Conservation (phyloP, 768 basidiomycete species). For the Kwoniella sp. region DNA sequence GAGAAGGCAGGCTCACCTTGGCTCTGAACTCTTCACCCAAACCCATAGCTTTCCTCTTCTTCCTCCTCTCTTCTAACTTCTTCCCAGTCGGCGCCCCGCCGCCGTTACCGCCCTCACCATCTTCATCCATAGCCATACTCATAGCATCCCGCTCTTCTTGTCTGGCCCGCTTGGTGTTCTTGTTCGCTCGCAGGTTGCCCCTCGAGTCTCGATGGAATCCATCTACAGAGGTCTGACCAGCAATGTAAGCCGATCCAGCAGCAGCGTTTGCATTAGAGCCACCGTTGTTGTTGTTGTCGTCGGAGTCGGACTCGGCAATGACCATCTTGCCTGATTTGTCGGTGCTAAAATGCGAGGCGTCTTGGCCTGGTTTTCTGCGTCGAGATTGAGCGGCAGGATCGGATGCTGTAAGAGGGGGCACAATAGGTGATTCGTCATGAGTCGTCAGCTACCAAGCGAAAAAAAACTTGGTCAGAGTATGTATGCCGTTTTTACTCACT, state of each 20-base stretch:
- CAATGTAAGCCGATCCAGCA: conserved; percentile 72
- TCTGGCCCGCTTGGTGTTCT: conserved; percentile 90
- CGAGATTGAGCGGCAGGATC: conserved; percentile 46
- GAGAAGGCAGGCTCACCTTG: conserved; percentile 66
- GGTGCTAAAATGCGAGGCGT: conserved; percentile 80
- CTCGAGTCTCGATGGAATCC: conserved; percentile 82
- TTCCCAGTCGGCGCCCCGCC: conserved; percentile 14
- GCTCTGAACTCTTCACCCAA: conserved; percentile 92
- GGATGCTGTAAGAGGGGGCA: conserved; percentile 6
- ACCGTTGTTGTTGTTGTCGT: conserved; percentile 55
- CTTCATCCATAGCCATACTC: conserved; percentile 75
- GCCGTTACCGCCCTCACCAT: conserved; percentile 45
- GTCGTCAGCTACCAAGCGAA: not conserved
- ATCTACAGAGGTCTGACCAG: conserved; percentile 79
- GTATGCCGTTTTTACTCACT: too few species aligned
- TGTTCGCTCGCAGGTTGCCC: conserved; percentile 91
- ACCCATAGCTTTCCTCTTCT: conserved; percentile 60
- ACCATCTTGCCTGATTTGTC: conserved; percentile 62
- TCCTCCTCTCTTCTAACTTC: conserved; percentile 60
- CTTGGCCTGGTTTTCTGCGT: conserved; percentile 78
- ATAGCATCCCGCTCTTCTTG: conserved; percentile 67
- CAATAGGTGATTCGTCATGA: not conserved
- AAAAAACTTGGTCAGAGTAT: too few species aligned
- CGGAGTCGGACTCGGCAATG: conserved; percentile 54
- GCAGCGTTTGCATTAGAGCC: conserved; percentile 22